These are phyloP conservation scores for Begonia loranthoides DNA, from an alignment of 306 rosid species.

Conservation along the genomic window DNA sequence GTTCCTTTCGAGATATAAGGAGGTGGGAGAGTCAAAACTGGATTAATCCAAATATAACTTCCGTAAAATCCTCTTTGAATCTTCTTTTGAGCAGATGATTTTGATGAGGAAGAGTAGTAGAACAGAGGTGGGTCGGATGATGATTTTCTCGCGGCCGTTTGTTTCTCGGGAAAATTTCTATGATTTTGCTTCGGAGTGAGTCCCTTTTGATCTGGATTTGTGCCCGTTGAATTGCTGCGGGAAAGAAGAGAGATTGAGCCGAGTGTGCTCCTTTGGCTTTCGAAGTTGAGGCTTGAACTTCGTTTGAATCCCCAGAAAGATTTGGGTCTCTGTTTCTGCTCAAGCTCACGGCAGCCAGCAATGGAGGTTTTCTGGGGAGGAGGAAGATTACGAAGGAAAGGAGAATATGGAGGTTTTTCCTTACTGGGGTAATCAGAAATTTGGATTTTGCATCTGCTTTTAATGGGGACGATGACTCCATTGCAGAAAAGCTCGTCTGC, in stretches of 20 bases:
- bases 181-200: constrained; percentile 20
- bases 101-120: constrained; percentile 15
- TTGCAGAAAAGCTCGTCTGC: constrained; percentile 90
- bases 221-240: constrained; percentile 73
- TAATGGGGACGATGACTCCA: constrained; percentile 62
- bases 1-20: constrained; percentile 55
- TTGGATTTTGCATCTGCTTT: constrained; percentile 16
- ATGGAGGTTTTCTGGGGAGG: constrained; percentile 4
- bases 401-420: constrained; percentile 5
- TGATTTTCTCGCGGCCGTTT: constrained; percentile 15
- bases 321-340: constrained; percentile 38
- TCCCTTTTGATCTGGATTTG: constrained; percentile 37
- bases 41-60: constrained; percentile 41
- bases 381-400: constrained; percentile 38
- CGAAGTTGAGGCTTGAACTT: constrained; percentile 69
- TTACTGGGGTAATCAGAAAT: neutral
- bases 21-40: constrained; percentile 64
- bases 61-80: constrained; percentile 43
- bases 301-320: constrained; percentile 88
- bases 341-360: constrained; percentile 10
- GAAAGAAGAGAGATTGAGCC: constrained; percentile 46
- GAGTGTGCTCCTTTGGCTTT: constrained; percentile 30
- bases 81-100: constrained; percentile 47
- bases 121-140: constrained; percentile 18
- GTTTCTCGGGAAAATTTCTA: constrained; percentile 22